These are phyloP conservation scores for Phoma sp. DNA, from an alignment of 2,329 filamentous ascomycete genomes.

Conservation along the genomic window DNA sequence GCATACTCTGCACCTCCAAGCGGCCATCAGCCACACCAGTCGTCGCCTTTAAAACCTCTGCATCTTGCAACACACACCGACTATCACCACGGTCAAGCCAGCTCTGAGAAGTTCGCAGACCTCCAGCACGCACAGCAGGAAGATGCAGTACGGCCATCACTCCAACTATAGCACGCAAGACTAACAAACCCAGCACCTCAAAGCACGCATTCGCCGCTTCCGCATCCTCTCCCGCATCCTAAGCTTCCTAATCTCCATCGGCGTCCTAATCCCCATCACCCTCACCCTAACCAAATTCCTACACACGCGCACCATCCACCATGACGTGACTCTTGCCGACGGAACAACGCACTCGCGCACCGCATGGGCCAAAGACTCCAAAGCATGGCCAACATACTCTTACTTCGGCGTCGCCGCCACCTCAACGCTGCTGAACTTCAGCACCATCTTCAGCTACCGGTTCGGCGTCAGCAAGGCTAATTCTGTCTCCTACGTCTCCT, in stretches of 20 bases:
- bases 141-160: constrained; percentile 26
- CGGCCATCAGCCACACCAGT: constrained; percentile 8
- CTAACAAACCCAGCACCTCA: constrained; percentile 38
- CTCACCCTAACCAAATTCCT: constrained; percentile 50
- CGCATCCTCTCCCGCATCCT: constrained; percentile 46
- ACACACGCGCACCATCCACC: constrained; percentile 40
- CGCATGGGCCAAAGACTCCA: constrained; percentile 48
- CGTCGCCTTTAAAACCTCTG: constrained; percentile 25
- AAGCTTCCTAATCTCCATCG: constrained; percentile 43
- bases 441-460: constrained; percentile 44
- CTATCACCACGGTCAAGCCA: constrained; percentile 10
- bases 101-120: constrained; percentile 23
- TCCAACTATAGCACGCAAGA: neutral
- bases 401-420: constrained; percentile 45
- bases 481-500: constrained; percentile 32
- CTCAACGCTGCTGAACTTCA: constrained; percentile 44
- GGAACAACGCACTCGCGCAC: constrained; percentile 40
- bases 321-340: constrained; percentile 17
- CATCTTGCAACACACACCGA: constrained; percentile 18
- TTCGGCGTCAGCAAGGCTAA: constrained; percentile 45
- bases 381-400: constrained; percentile 50
- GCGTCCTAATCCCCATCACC: constrained; percentile 44
- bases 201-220: constrained; percentile 48
- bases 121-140: constrained; percentile 24
- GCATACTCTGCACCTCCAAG: constrained; percentile 16